Evolutionary conservation across 2,329 filamentous ascomycete species (phyloP).

Genomic region (Huntiella omanensis): DNA sequence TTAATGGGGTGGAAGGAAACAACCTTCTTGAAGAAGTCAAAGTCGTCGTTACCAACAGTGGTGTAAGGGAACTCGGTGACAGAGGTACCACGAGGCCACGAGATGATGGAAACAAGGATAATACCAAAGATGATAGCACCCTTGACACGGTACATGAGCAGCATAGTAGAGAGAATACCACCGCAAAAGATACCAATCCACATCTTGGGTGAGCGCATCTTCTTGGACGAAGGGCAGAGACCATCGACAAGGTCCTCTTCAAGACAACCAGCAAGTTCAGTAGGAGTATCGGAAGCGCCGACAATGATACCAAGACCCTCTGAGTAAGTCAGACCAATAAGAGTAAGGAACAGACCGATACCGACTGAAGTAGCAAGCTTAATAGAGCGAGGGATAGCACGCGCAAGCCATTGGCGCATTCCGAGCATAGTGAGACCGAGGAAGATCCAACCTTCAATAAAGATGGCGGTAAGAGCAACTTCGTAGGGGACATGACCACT

Average conservation of each 20-base stretch:
- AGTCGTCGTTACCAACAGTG: constrained; percentile 44
- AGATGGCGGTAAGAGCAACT: constrained; percentile 67
- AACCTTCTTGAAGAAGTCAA: constrained; percentile 77
- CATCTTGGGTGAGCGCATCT: constrained; percentile 70
- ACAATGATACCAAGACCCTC: constrained; percentile 67
- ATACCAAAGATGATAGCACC: constrained; percentile 75
- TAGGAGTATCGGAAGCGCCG: constrained; percentile 46
- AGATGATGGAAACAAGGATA: constrained; percentile 68
- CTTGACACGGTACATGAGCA: constrained; percentile 76
- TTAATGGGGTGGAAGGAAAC: constrained; percentile 67
- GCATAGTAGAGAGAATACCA: constrained; percentile 57
- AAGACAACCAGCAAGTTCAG: constrained; percentile 56
- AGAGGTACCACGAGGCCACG: constrained; percentile 59
- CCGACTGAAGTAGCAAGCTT: constrained; percentile 75
- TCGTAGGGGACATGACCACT: constrained; percentile 53
- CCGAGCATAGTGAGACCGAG: constrained; percentile 61
- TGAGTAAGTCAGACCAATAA: constrained; percentile 60
- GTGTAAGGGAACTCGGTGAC: constrained; percentile 72
- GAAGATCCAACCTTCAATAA: constrained; percentile 77
- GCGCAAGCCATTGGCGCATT: constrained; percentile 73
- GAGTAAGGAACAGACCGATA: constrained; percentile 64
- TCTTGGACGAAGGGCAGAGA: constrained; percentile 36
- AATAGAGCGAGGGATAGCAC: constrained; percentile 65
- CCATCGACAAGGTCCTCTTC: constrained; percentile 23
- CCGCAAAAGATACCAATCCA: constrained; percentile 84